These are phyloP conservation scores for Osmanthus fragrans DNA, from an alignment of 257 asterid genomes.

Conservation along the genomic window DNA sequence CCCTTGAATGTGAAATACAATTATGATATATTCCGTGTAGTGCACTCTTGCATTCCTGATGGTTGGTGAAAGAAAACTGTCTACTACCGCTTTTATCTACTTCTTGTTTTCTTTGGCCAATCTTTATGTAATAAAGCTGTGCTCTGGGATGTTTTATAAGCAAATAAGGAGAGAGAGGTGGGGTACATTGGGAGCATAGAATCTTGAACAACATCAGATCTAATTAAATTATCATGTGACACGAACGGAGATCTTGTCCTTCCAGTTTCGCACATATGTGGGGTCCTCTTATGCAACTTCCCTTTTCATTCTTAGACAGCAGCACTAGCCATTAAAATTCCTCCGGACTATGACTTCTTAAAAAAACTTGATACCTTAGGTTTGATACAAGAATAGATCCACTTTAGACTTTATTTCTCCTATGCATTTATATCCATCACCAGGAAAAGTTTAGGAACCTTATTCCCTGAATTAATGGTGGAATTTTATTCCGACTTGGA, in stretches of 20 bases:
- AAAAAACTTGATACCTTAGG: slow-evolving; percentile 55
- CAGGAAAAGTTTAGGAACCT: slow-evolving; percentile 66
- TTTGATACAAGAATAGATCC: slow-evolving; percentile 74
- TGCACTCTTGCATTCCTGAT: background rate
- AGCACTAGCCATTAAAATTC: slow-evolving; percentile 43
- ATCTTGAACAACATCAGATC: slow-evolving; percentile 61
- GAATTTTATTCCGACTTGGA: slow-evolving; percentile 47
- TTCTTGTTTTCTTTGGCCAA: slow-evolving; percentile 32
- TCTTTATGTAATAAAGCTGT: slow-evolving; percentile 34
- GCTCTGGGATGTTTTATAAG: slow-evolving; percentile 62
- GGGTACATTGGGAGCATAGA: slow-evolving; percentile 67
- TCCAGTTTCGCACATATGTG: slow-evolving; percentile 47
- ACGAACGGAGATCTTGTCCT: slow-evolving; percentile 50
- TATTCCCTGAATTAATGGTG: slow-evolving; percentile 62
- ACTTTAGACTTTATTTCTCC: slow-evolving; percentile 39
- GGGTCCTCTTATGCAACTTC: slow-evolving; percentile 49
- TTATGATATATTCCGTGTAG: background rate
- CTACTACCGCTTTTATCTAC: slow-evolving; percentile 35
- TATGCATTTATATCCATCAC: slow-evolving; percentile 47
- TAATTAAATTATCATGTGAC: slow-evolving; percentile 57
- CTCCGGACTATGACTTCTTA: slow-evolving; percentile 41
- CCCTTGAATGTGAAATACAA: slow-evolving; percentile 9
- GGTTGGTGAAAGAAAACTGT: background rate
- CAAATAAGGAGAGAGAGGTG: slow-evolving; percentile 25
- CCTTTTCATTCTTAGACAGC: slow-evolving; percentile 46